Conservation (phyloP, 2,329 filamentous ascomycete genomes). For the Bipolaris zeicola region DNA sequence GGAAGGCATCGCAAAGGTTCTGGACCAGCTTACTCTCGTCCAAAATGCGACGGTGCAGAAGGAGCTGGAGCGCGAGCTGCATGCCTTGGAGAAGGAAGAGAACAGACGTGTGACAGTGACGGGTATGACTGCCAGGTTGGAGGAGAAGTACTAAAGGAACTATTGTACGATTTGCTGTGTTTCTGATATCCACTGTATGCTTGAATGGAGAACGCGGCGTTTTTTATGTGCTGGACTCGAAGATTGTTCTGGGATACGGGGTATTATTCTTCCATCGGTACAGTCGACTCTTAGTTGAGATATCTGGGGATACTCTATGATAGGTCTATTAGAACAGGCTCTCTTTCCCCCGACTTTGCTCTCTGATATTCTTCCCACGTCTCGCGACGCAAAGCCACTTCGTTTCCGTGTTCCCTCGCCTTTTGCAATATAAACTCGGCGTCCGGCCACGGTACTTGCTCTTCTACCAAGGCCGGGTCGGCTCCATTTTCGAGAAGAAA, state of each 20-base stretch:
- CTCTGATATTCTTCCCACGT: neutral
- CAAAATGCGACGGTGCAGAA: slow-evolving; percentile 39
- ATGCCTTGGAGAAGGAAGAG: slow-evolving; percentile 23
- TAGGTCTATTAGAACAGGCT: neutral
- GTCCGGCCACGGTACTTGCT: neutral
- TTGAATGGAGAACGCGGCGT: slow-evolving; percentile 4
- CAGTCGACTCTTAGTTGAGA: neutral
- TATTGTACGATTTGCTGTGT: slow-evolving; percentile 5
- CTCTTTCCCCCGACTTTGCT: neutral
- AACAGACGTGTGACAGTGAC: slow-evolving; percentile 25
- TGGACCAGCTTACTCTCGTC: slow-evolving; percentile 42
- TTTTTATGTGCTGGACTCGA: neutral
- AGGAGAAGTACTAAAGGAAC: slow-evolving; percentile 36
- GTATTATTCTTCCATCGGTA: neutral
- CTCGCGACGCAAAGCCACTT: neutral
- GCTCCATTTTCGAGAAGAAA: slow-evolving; percentile 6
- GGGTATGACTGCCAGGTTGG: slow-evolving; percentile 43
- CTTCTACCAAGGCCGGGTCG: neutral
- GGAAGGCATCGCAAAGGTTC: slow-evolving; percentile 34
- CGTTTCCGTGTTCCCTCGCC: neutral
- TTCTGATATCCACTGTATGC: slow-evolving; percentile 9
- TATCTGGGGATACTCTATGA: neutral
- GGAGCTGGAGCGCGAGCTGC: slow-evolving; percentile 30
- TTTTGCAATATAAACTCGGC: neutral
- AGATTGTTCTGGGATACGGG: neutral